phyloP scores from a whole-genome alignment of 1,284 basidiomycete genomes.

The Inonotus hispidus region DNA sequence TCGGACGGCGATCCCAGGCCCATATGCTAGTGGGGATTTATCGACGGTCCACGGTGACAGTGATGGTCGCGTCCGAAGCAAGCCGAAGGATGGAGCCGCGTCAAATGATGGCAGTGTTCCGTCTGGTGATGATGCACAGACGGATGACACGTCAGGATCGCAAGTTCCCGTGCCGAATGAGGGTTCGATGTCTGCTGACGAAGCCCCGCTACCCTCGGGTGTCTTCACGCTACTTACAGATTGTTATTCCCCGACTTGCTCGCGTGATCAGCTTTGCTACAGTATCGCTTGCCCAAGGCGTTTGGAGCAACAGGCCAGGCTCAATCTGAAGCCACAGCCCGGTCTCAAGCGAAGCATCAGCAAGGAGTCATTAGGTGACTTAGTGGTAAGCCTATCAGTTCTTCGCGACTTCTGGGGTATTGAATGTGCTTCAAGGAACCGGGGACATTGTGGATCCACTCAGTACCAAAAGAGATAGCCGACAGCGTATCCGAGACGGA shows the following conservation, averaged over 20 bases:
- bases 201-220: slow-evolving; percentile 82
- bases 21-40: slow-evolving; percentile 75
- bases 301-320: slow-evolving; percentile 87
- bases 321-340: slow-evolving; percentile 91
- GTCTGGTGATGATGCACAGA: slow-evolving; percentile 12
- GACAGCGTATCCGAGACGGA: slow-evolving; percentile 90
- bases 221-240: slow-evolving; percentile 97
- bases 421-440: slow-evolving; percentile 53
- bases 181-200: slow-evolving; percentile 47
- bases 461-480: slow-evolving; percentile 90
- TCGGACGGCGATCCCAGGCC: slow-evolving; percentile 64
- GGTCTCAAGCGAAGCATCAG: slow-evolving; percentile 77
- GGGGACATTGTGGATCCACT: slow-evolving; percentile 95
- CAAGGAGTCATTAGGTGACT: slow-evolving; percentile 77
- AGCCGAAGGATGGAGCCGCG: neutral
- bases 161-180: slow-evolving; percentile 33
- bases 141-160: slow-evolving; percentile 13
- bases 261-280: slow-evolving; percentile 90
- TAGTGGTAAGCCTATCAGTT: slow-evolving; percentile 49
- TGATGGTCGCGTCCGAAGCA: slow-evolving; percentile 23
- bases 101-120: slow-evolving; percentile 1
- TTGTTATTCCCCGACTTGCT: slow-evolving; percentile 98
- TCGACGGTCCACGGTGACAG: slow-evolving; percentile 32
- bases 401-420: slow-evolving; percentile 10
- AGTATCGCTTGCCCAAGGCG: slow-evolving; percentile 94